Conservation (phyloP, 2,329 filamentous ascomycete species). For the Fusarium sp. region DNA sequence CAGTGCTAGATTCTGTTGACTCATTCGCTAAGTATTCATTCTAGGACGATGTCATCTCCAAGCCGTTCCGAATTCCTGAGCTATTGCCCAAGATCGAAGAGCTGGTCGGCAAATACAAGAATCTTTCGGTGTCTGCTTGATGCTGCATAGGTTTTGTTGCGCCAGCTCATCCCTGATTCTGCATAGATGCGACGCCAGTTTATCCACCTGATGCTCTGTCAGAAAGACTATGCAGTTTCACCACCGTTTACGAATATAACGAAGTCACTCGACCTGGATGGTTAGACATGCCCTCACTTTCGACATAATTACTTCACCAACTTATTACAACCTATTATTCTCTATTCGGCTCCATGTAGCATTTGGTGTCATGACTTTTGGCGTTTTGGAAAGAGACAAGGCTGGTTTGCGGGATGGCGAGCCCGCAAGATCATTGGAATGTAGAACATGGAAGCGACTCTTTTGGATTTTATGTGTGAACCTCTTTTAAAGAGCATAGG, state of each 20-base stretch:
- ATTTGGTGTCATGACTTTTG: constrained; percentile 30
- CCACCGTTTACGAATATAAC: constrained; percentile 22
- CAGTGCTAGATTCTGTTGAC: background rate
- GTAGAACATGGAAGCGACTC: constrained; percentile 33
- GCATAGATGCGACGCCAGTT: background rate
- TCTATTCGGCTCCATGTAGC: constrained; percentile 22
- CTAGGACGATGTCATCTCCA: constrained; percentile 80
- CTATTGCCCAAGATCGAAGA: constrained; percentile 75
- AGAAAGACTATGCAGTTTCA: background rate
- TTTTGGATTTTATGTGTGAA: constrained; percentile 5
- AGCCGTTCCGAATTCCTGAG: constrained; percentile 82
- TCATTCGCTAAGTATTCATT: constrained; percentile 8
- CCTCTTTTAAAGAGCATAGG: background rate
- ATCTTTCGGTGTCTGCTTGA: constrained; percentile 43
- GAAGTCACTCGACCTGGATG: constrained; percentile 19
- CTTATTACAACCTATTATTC: constrained; percentile 21
- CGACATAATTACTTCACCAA: constrained; percentile 32
- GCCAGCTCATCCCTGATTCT: constrained; percentile 1
- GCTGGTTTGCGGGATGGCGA: constrained; percentile 31
- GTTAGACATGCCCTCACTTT: constrained; percentile 21
- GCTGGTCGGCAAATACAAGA: constrained; percentile 58
- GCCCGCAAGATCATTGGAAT: constrained; percentile 10
- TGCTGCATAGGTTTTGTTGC: background rate
- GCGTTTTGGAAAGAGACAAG: constrained; percentile 40
- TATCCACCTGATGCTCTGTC: background rate